These are phyloP conservation scores for Capsella bursapastoris DNA, from an alignment of 345 rosid species.

Conservation along the genomic window DNA sequence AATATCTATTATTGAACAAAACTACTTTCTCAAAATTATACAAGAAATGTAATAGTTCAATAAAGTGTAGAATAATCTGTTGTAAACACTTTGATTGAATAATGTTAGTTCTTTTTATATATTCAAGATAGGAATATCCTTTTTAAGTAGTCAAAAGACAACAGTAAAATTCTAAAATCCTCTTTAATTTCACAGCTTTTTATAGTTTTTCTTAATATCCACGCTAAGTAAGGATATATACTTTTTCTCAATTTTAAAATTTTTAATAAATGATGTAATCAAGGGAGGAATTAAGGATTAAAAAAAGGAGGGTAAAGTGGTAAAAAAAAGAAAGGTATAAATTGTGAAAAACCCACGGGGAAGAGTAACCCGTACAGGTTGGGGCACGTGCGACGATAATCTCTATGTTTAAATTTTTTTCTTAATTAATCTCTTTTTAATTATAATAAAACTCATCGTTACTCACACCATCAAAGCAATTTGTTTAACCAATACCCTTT, in stretches of 20 bases:
- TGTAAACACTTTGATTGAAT: neutral
- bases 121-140: neutral
- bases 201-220: slow-evolving; percentile 19
- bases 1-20: no score
- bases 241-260: neutral
- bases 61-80: neutral
- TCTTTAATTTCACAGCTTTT: neutral
- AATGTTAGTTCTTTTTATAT: neutral
- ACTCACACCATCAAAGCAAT: slow-evolving; percentile 20
- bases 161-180: slow-evolving; percentile 20
- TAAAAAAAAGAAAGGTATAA: slow-evolving; percentile 3
- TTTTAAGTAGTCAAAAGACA: slow-evolving; percentile 17
- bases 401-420: slow-evolving; percentile 23
- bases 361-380: slow-evolving; percentile 43
- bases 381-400: slow-evolving; percentile 47
- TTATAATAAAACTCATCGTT: neutral
- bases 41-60: neutral
- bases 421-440: slow-evolving; percentile 28
- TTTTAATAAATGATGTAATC: neutral
- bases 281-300: no score
- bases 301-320: slow-evolving; percentile 25
- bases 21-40: neutral
- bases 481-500: slow-evolving; percentile 2
- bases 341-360: slow-evolving; percentile 34
- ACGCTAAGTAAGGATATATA: slow-evolving; percentile 27